Percentiles rank a stretch among this genome's conserved stretches.
phyloP scores from a whole-genome alignment of 78 protist genomes.

The Dictyostelium brefeldianum region DNA sequence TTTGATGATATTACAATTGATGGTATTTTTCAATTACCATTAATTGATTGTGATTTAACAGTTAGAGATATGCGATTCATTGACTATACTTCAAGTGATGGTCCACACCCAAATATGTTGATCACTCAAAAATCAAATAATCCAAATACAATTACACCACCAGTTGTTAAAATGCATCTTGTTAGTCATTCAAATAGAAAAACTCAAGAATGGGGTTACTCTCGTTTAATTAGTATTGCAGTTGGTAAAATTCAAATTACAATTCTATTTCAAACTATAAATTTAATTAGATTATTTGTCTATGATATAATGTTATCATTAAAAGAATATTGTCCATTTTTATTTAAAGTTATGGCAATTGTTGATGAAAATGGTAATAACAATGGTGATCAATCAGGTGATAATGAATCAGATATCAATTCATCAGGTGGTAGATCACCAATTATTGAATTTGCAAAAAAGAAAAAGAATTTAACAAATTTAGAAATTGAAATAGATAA shows the following conservation, averaged over 20 bases:
- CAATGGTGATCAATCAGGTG: background rate
- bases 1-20: conserved; percentile 36
- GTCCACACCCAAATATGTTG: conserved; percentile 40
- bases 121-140: background rate
- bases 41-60: conserved; percentile 18
- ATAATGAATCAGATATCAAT: background rate
- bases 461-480: conserved; percentile 39
- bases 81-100: conserved; percentile 20
- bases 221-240: background rate
- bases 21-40: conserved; percentile 74
- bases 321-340: conserved; percentile 34
- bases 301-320: conserved; percentile 13
- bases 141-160: background rate
- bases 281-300: conserved; percentile 6
- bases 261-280: conserved; percentile 52
- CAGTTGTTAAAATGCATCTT: conserved; percentile 64
- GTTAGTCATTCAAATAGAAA: conserved; percentile 38
- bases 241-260: conserved; percentile 50
- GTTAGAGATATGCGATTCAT: conserved; percentile 63
- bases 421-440: background rate
- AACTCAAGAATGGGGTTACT: conserved; percentile 60
- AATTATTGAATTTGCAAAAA: background rate
- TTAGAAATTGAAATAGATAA: conserved; percentile 49
- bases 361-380: background rate
- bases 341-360: conserved; percentile 31